A percentile compares a stretch with the other conserved stretches of the same genome.
phyloP scores from a whole-genome alignment of 495 filamentous ascomycete genomes.

The Xylaria grammica region DNA sequence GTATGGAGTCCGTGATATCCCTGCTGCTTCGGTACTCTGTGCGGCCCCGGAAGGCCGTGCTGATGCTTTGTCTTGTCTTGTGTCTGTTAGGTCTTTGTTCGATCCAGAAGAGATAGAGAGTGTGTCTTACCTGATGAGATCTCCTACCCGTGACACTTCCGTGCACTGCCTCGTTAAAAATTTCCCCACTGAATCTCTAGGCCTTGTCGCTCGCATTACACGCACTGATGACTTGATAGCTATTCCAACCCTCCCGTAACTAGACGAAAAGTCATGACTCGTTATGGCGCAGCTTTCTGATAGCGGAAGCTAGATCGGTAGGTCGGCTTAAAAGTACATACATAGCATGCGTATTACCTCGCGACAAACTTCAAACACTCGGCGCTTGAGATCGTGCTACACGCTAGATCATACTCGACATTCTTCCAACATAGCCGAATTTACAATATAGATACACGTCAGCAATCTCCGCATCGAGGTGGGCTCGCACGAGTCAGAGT shows the following conservation, averaged over 20 bases:
- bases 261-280: slow-evolving; percentile 12
- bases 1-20: slow-evolving; percentile 17
- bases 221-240: not conserved
- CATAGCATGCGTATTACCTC: not conserved
- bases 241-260: not conserved
- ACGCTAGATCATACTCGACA: not conserved
- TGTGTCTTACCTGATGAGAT: slow-evolving; percentile 3
- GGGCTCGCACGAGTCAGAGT: slow-evolving; percentile 23
- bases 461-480: slow-evolving; percentile 12
- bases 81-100: not conserved
- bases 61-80: not conserved
- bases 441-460: slow-evolving; percentile 18
- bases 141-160: not conserved
- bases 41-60: not conserved
- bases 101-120: not conserved
- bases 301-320: slow-evolving; percentile 11
- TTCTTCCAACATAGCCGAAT: too few species aligned
- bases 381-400: not conserved
- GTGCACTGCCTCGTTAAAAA: not conserved
- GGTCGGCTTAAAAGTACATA: not conserved
- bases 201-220: not conserved
- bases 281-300: not conserved
- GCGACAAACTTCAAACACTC: not conserved
- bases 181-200: not conserved
- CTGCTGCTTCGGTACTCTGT: not conserved